Conservation (phyloP, 2,329 filamentous ascomycete genomes). For the Taxawa tesnikishii region DNA sequence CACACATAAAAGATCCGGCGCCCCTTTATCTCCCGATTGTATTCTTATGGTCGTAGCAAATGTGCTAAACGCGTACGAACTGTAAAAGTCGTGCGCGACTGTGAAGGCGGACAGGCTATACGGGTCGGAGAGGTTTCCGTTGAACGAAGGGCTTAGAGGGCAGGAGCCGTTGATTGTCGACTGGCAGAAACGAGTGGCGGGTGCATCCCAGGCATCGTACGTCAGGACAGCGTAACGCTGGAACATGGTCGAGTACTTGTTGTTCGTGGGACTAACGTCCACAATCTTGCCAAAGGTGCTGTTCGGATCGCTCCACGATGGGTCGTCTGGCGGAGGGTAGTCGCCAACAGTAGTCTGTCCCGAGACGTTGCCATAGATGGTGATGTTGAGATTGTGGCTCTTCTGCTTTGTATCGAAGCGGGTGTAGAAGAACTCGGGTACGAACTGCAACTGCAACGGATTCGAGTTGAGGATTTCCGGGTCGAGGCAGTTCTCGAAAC, state of each 20-base stretch:
- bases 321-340: slow-evolving; percentile 48
- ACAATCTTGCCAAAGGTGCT: slow-evolving; percentile 66
- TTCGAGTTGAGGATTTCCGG: slow-evolving; percentile 45
- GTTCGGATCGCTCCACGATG: slow-evolving; percentile 49
- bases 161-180: slow-evolving; percentile 49
- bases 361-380: slow-evolving; percentile 82
- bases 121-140: slow-evolving; percentile 39
- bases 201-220: slow-evolving; percentile 54
- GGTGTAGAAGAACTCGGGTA: slow-evolving; percentile 63
- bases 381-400: slow-evolving; percentile 58
- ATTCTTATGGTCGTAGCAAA: slow-evolving; percentile 63
- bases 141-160: slow-evolving; percentile 64
- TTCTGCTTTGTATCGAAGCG: slow-evolving; percentile 51
- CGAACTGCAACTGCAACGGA: slow-evolving; percentile 60
- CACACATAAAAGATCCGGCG: slow-evolving; percentile 63
- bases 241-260: slow-evolving; percentile 61
- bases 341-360: slow-evolving; percentile 48
- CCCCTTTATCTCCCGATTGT: slow-evolving; percentile 56
- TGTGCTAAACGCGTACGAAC: slow-evolving; percentile 78
- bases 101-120: slow-evolving; percentile 57
- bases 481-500: slow-evolving; percentile 73
- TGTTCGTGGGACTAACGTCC: slow-evolving; percentile 43
- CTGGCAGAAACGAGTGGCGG: slow-evolving; percentile 52
- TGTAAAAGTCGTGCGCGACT: slow-evolving; percentile 60
- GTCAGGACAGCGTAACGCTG: slow-evolving; percentile 61